These are phyloP conservation scores for Casuarina cunninghamiana DNA, from an alignment of 306 rosid species.

Conservation along the genomic window DNA sequence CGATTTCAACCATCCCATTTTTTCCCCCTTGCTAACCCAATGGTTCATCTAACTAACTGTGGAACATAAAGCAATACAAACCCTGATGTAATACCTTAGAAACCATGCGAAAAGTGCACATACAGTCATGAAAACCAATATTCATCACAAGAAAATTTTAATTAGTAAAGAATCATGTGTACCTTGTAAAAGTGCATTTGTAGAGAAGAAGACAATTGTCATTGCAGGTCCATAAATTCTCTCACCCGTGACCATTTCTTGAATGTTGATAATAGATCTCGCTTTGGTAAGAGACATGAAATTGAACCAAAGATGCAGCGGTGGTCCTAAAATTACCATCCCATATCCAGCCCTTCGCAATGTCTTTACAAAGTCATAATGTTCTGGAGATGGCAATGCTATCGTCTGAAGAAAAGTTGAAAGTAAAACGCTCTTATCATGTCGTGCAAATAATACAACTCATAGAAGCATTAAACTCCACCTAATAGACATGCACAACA, in stretches of 20 bases:
- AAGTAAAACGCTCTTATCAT: background rate
- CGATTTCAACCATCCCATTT: too few species aligned
- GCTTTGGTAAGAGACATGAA: constrained; percentile 75
- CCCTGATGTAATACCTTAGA: too few species aligned
- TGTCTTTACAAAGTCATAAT: constrained; percentile 68
- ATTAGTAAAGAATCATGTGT: too few species aligned
- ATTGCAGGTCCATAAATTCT: background rate
- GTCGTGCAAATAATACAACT: background rate
- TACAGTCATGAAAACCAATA: too few species aligned
- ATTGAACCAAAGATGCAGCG: constrained; percentile 94
- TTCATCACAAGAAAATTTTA: too few species aligned
- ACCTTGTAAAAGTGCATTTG: too few species aligned
- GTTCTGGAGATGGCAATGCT: constrained; percentile 37
- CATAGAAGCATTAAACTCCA: background rate
- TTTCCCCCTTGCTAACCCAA: too few species aligned
- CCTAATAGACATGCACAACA: background rate
- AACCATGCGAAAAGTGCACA: too few species aligned
- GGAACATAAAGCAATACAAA: too few species aligned
- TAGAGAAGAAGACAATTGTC: too few species aligned
- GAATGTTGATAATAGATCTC: constrained; percentile 71
- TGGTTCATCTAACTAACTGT: too few species aligned
- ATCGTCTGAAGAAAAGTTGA: constrained; percentile 50
- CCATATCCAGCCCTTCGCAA: constrained; percentile 92
- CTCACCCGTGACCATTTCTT: constrained; percentile 90
- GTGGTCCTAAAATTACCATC: constrained; percentile 74